Evolutionary conservation across 345 rosid genomes (phyloP), one percentile per base, ranked within the genome.

Genomic region (Salix viminalis): DNA sequence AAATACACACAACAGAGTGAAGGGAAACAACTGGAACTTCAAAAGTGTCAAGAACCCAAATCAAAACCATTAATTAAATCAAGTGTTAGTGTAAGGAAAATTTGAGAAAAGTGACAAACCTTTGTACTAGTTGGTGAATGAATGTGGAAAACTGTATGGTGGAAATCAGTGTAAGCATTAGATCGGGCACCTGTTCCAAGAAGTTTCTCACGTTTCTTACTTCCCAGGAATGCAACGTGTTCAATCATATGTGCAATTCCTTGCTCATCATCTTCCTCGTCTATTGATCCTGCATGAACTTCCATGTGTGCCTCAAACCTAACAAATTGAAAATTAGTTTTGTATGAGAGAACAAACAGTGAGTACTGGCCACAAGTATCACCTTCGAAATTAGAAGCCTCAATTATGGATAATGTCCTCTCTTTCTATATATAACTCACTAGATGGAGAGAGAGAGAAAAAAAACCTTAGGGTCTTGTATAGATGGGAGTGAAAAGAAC

Each of bases 161-260:
- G 98, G 85, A 96, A 96, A 89, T 96, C 99, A 48, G 99, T 96
- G 89, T 96, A 96, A 62, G 99, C 98, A 86, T 96, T 96, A 70
- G 99, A 96, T 65, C 97, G 91, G 42, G 98, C 98, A 36, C 99
- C 98, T 71, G 99, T 93, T 39, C 98, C 97, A 68, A 96, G 98
- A 86, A 96, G 95, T 81, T 96, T 96, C 82, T 96, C 99, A 39
- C 99, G 97, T 78, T 96, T 93, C 89, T 94, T 96, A 80, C 99
- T 96, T 87, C 99, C 99, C 75, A 93, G 94, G 75, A 96, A 94
- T 75, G 99, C 97, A 36, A 96, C 97, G 79, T 96, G 99, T 81
- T 96, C 99, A 76, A 96, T 96, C 99, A 96, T 96, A 90, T 96
- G 99, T 26, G 99, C 99, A 70, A 96, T 96, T 83, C 99, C 99